Evolutionary conservation across 2,329 filamentous ascomycete genomes (phyloP), one percentile per base, ranked within the genome.

Genomic region (Fusarium mundagurra): DNA sequence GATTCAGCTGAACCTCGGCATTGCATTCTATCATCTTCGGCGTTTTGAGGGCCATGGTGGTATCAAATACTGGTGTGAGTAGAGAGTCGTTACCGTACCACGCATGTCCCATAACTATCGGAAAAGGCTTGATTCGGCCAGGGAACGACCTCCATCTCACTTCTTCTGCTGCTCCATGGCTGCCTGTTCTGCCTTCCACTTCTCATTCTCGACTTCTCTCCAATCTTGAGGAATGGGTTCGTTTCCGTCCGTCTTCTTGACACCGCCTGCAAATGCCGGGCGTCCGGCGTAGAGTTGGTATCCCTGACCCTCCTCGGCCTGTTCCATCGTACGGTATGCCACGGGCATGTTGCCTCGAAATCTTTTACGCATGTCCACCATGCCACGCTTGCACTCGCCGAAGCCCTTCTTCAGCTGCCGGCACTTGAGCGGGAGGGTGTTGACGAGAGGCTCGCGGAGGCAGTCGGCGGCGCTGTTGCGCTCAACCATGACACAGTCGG

Each of bases 351-450:
- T 98, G 67, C 96, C 96, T 64, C 96, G 91, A 85, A 99, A 98
- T 39, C 96, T 93, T 86, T 98, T 98, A 82, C 96, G 94, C 96
- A 99, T 99, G 83, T 99, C 96, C 77, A 98, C 93, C 91, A 97
- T 91, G 75, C 96, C 96, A 75, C 96, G 93, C 81, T 97, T 97
- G 89, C 96, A 99, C 82, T 98, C 94, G 82, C 94, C 93, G 79
- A 97, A 96, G 51, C 95, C 94, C 82, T 94, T 95, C 82, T 96
- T 94, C 69, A 99, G 89, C 84, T 98, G 96, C 82, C 96, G 94
- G 85, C 96, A 99, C 84, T 93, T 92, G 31, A 90, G 92, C 27
- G 96, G 96, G 20, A 99, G 91, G 12, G 92, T 92, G 73, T 96
- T 92, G 82, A 91, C 87, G 72, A 97, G 91, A 8, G 96, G 96